Base-by-base conservation (phyloP, 2,329 filamentous ascomycete genomes). In the Onygenales sp. region DNA sequence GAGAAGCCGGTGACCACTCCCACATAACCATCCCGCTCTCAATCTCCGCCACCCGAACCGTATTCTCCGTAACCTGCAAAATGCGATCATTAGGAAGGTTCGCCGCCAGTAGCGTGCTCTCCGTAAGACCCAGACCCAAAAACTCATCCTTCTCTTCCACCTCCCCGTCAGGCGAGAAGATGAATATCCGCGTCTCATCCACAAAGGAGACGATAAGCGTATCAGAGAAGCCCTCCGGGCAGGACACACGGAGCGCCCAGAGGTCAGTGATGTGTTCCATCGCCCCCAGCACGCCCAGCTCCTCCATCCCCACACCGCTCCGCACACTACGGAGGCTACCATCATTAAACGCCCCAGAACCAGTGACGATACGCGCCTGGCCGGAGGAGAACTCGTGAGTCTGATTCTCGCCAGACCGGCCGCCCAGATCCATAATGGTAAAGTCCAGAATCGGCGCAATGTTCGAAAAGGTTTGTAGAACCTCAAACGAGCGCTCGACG, bases 361-460 rank as follows among this genome's bases (percentile, higher is more conserved):
- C 92, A 2, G 92, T 91, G 9, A 98, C 89, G 56, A 98, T 87
- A 40, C 91, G 82, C 45, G 93, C 91, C 70, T 98, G 92, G 0
- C 93, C 93, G 0, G 92, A 95, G 0, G 91, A 95, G 64, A 95
- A 98, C 57, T 93, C 88, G 62, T 93, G 94, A 2, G 85, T 86
- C 14, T 88, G 84, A 7, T 78, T 82, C 58, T 93, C 86, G 21
- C 85, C 85, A 55, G 88, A 85, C 53, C 88, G 79, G 61, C 89
- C 91, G 0, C 91, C 92, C 78, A 97, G 87, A 63, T 97, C 93
- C 89, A 97, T 95, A 13, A 98, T 83, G 1, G 87, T 85, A 61
- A 98, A 96, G 66, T 98, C 93, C 40, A 97, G 73, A 42, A 98
- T 87, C 0, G 93, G 93, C 0, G 87, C 90, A 61, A 97, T 88